phyloP scores from a whole-genome alignment of 805 yeast genomes.

The Cyberlindnera subsufficiens region DNA sequence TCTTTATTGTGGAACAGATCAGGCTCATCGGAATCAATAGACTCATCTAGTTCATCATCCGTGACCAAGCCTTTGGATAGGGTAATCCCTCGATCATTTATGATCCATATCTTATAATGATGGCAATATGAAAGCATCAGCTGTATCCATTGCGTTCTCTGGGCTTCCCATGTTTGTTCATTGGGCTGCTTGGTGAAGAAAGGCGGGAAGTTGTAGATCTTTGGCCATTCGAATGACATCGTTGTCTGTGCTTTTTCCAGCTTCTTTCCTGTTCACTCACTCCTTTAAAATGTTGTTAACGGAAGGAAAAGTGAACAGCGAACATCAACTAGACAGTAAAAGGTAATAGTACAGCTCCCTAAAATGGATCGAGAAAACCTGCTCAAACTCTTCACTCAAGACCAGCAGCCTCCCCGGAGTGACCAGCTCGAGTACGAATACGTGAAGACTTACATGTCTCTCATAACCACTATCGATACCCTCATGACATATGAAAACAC shows the following conservation, averaged over 20 bases:
- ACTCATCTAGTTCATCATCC: neutral
- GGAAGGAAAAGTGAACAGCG: neutral
- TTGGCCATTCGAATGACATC: slow-evolving; percentile 12
- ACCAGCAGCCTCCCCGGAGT: neutral
- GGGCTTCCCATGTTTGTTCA: slow-evolving; percentile 68
- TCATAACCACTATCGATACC: slow-evolving; percentile 6
- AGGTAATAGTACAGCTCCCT: neutral
- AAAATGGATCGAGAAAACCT: neutral
- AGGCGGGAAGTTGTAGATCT: slow-evolving; percentile 66
- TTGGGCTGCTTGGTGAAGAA: slow-evolving; percentile 88
- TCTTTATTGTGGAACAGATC: slow-evolving; percentile 43
- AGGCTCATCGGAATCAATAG: slow-evolving; percentile 5
- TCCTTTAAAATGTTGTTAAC: neutral
- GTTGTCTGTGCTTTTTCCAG: too few species aligned
- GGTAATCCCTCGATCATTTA: slow-evolving; percentile 33
- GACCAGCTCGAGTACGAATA: slow-evolving; percentile 10
- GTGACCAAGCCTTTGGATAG: slow-evolving; percentile 17
- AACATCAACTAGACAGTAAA: neutral
- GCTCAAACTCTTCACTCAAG: neutral
- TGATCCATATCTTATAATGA: slow-evolving; percentile 46
- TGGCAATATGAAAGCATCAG: slow-evolving; percentile 59
- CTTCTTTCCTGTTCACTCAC: too few species aligned
- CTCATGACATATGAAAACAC: slow-evolving; percentile 9
- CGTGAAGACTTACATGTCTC: slow-evolving; percentile 8
- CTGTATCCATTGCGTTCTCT: slow-evolving; percentile 70